Percentiles rank a stretch among this genome's conserved stretches.
Evolutionary conservation across 2,329 filamentous ascomycete genomes (phyloP).

Genomic region (Diaporthe sp.): DNA sequence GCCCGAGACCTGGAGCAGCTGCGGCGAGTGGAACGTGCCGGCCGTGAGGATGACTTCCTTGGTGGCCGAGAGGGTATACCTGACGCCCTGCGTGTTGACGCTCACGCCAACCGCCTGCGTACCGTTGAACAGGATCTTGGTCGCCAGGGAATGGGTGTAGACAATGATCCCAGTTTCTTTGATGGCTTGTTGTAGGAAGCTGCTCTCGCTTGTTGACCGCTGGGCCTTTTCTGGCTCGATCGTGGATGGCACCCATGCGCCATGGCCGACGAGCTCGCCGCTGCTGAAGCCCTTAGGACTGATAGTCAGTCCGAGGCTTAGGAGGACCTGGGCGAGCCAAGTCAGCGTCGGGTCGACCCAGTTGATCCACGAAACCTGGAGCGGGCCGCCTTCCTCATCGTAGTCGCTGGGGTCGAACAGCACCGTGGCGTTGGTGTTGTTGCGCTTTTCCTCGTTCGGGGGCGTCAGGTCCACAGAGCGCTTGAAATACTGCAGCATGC

Average conservation of each 20-base stretch:
- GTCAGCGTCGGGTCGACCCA: conserved; percentile 35
- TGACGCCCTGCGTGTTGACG: conserved; percentile 28
- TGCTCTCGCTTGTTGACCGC: conserved; percentile 35
- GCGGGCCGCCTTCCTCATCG: conserved; percentile 27
- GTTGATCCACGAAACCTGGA: conserved; percentile 36
- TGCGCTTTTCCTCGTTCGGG: not conserved
- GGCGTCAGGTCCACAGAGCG: conserved; percentile 30
- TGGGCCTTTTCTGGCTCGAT: conserved; percentile 29
- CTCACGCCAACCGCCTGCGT: conserved; percentile 28
- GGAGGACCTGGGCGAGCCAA: conserved; percentile 32
- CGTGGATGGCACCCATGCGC: conserved; percentile 31
- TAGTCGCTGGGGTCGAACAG: conserved; percentile 27
- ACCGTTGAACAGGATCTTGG: conserved; percentile 27
- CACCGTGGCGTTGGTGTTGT: conserved; percentile 36
- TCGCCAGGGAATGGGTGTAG: conserved; percentile 33
- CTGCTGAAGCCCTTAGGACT: conserved; percentile 31
- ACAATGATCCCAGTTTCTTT: conserved; percentile 43
- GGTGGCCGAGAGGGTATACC: conserved; percentile 32
- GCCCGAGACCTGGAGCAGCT: conserved; percentile 51
- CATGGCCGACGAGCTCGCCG: conserved; percentile 30
- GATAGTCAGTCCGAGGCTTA: conserved; percentile 32
- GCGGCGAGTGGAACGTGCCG: conserved; percentile 57
- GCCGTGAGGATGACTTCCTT: conserved; percentile 59
- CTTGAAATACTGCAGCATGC: conserved; percentile 36
- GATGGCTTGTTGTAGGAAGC: conserved; percentile 42